Base-by-base conservation (phyloP, 805 yeast species). In the Yarrowia porcina region DNA sequence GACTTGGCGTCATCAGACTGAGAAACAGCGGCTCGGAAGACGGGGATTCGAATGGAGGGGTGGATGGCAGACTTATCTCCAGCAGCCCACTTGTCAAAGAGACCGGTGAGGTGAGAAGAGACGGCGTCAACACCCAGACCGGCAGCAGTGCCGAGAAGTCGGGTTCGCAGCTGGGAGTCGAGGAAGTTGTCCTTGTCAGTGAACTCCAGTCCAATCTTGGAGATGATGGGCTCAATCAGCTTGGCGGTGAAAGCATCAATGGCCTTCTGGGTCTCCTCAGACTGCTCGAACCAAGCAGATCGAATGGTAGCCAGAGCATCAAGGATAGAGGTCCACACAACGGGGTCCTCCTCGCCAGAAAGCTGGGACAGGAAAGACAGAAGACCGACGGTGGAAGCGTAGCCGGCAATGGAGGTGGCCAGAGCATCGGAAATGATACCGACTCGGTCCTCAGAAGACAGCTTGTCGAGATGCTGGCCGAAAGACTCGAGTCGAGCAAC, bases 361-460 rank as follows among this genome's bases (percentile, higher is more conserved):
- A 87, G 82, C 25, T 76, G 72, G 47, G 76, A 72, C 49, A 82
- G 75, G 69, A 84, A 77, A 64, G 76, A 74, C 65, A 84, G 77
- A 62, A 84, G 75, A 66, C 80, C 84, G 4, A 83, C 77, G 33
- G 91, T 83, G 25, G 85, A 77, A 63, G 86, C 82, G 68, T 82
- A 81, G 30, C 94, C 94, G 18, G 93, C 84, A 27, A 85, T 76
- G 5, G 93, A 83, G 67, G 88, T 79, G 9, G 90, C 82, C 60
- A 82, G 83, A 18, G 89, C 89, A 75, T 89, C 96, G n/a, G 92
- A 88, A 52, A 88, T 87, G 68, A 87, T 79, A 44, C 92, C 93
- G 63, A 87, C 84, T 74, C 90, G 83, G 74, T 89, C 96, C 72
- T 86, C 89, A 60, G 86, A 87, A 11, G 90, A 80, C 68, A 89